Conservation (phyloP, 192 early-diverging fungal genomes). For the Dimargaris xerosporica region DNA sequence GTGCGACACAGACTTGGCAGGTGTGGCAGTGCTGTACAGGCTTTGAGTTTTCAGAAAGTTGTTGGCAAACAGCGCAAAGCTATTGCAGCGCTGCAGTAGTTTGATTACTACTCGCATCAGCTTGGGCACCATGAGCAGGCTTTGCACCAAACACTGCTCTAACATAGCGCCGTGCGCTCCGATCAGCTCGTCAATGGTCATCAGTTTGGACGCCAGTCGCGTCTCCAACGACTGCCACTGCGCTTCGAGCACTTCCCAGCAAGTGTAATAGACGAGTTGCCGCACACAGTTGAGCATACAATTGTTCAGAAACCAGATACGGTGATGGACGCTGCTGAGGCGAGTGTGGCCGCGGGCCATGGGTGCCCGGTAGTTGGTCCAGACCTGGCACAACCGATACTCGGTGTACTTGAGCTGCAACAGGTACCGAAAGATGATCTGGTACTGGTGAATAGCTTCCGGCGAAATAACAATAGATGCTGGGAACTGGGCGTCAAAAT, state of each 20-base stretch:
- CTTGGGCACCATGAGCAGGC: constrained; percentile 70
- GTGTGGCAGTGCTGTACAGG: neutral
- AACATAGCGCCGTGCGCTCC: constrained; percentile 68
- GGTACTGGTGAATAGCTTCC: constrained; percentile 77
- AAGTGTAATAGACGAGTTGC: constrained; percentile 78
- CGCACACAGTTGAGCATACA: constrained; percentile 86
- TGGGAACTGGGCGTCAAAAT: constrained; percentile 78
- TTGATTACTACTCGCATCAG: constrained; percentile 28
- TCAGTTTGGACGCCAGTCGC: constrained; percentile 34
- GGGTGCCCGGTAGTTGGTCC: constrained; percentile 35
- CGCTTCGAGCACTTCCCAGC: constrained; percentile 87
- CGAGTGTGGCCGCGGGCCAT: constrained; percentile 3
- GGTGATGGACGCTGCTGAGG: constrained; percentile 29
- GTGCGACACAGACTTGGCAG: neutral
- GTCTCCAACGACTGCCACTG: constrained; percentile 60
- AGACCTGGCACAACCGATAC: constrained; percentile 54
- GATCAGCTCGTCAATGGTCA: constrained; percentile 79
- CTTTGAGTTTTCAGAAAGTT: neutral
- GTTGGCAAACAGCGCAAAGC: neutral
- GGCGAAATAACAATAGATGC: constrained; percentile 74
- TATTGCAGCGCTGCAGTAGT: neutral
- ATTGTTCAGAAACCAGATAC: constrained; percentile 47
- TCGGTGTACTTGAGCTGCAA: constrained; percentile 82
- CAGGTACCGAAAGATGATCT: constrained; percentile 75
- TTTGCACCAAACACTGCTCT: constrained; percentile 78